Conservation (phyloP, 164 flowering plant species). For the Vitis labrusca region DNA sequence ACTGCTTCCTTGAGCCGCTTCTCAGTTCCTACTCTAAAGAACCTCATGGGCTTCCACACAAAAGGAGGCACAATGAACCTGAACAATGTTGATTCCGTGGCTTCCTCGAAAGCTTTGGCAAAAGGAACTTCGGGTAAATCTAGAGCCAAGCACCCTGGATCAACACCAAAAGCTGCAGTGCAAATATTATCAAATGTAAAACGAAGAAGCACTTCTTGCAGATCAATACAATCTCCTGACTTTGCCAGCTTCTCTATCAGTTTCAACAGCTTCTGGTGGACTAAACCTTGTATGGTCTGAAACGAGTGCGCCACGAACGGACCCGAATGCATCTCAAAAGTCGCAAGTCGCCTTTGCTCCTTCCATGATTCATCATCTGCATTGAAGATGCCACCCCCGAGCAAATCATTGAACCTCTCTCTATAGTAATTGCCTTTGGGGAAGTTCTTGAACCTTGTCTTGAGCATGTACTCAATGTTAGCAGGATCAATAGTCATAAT, state of each 20-base stretch:
- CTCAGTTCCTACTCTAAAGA: constrained; percentile 30
- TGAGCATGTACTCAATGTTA: constrained; percentile 71
- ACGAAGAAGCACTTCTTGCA: constrained; percentile 63
- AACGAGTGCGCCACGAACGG: constrained; percentile 47
- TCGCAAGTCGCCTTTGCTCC: constrained; percentile 52
- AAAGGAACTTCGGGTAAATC: constrained; percentile 53
- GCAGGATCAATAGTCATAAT: constrained; percentile 55
- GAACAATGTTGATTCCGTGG: constrained; percentile 43
- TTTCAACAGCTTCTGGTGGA: constrained; percentile 44
- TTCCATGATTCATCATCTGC: constrained; percentile 67
- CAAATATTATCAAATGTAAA: constrained; percentile 78
- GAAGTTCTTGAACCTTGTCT: constrained; percentile 68
- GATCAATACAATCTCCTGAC: constrained; percentile 32
- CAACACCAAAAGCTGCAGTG: constrained; percentile 55
- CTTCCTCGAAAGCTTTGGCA: constrained; percentile 72
- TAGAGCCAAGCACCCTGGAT: constrained; percentile 51
- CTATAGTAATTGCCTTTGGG: constrained; percentile 70
- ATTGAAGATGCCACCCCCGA: constrained; percentile 80
- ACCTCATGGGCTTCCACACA: constrained; percentile 54
- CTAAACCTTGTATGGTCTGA: constrained; percentile 37
- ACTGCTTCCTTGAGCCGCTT: constrained; percentile 30
- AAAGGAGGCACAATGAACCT: constrained; percentile 58
- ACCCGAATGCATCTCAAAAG: constrained; percentile 54
- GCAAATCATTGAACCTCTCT: constrained; percentile 59
- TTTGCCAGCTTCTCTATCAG: constrained; percentile 31